Evolutionary conservation across 73 alveolate species (phyloP), one percentile per base, ranked within the genome.

Genomic region (Paramecium primaurelia): DNA sequence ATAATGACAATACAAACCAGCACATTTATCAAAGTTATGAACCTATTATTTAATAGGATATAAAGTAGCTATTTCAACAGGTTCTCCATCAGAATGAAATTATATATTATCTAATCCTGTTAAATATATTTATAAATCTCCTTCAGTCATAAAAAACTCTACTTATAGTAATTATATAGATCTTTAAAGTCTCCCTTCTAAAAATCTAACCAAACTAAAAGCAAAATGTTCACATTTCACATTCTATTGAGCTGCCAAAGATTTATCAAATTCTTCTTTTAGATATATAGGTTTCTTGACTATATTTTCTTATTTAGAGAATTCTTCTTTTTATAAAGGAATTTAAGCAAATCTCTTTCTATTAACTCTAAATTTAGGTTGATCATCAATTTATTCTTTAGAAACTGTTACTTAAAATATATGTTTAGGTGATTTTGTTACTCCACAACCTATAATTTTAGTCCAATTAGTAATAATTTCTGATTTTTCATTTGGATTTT

Each of bases 101-200:
- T 38, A 44, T 12, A 71, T 71, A 22, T 34, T 44, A 38, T 89
- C 88, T 20, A 71, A 77, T 8, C 92, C 94, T 25, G 92, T 83
- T 28, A 83, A 47, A 71, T 59, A 83, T 11, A 64, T 51, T 73
- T 71, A 59, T 42, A 71, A 49, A 89, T 83, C 94, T 11, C 84
- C 64, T 28, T 89, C 94, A 71, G 86, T 89, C 77, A 89, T 44
- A 47, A 89, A 89, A n/a, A 89, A 89, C 54, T 89, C 94, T 25
- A 89, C 58, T 45, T 89, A 12, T 32, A 89, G 54, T 45, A 38
- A 22, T 71, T 42, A 59, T 2, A 89, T 30, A 11, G 71, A 36
- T 36, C 75, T 89, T 18, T 89, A 83, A 8, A 47, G 49, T 51
- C 54, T 89, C 34, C 92, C 77, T 69, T 89, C 94, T 14, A 89